Base-by-base conservation (phyloP, 495 filamentous ascomycete species). In the Penicillium antarcticum region DNA sequence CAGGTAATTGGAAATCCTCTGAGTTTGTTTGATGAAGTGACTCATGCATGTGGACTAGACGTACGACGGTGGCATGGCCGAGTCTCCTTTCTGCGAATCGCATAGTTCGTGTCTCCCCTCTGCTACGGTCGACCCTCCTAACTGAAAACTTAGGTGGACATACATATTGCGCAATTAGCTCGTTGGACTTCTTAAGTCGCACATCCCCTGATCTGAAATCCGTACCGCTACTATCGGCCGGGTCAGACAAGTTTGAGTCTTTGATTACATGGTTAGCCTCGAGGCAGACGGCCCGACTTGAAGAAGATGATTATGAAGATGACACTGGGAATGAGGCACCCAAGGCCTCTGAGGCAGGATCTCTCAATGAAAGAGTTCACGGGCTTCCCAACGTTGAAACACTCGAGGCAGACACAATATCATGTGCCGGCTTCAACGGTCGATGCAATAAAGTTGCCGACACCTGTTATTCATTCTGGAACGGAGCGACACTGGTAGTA, bases 391-490 rank as follows among this genome's bases (percentile, higher is more conserved):
- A 55, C 33, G 55, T 82, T 42, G 38, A 56, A 42, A 49, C 52
- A 35, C 68, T 39, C 35, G 67, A 49, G 42, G 70, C 37, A 44
- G 55, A 60, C 36, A 65, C 56, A 56, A 70, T 76, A 66, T 75
- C 63, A 40, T 82, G 72, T 53, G 77, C 80, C 6, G 92, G 89
- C 18, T 89, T 95, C 63, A 95, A 92, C 58, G 94, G 94, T 37
- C 83, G 94, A 31, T 80, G 78, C 53, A 96, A 96, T 71, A 98
- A 98, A 63, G 66, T 81, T 11, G 84, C 86, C 16, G 94, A 98
- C 70, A 97, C 92, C 1, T 98, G 94, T 68, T 97, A 98, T 68
- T 83, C 80, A 5, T 98, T 91, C 75, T 98, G 94, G 94, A 87
- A 87, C 2, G 77, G 77, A 23, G 91, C 80, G 10, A 82, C 89